These are phyloP conservation scores for Striga hermonthica DNA, from an alignment of 305 asterid genomes.

Conservation along the genomic window DNA sequence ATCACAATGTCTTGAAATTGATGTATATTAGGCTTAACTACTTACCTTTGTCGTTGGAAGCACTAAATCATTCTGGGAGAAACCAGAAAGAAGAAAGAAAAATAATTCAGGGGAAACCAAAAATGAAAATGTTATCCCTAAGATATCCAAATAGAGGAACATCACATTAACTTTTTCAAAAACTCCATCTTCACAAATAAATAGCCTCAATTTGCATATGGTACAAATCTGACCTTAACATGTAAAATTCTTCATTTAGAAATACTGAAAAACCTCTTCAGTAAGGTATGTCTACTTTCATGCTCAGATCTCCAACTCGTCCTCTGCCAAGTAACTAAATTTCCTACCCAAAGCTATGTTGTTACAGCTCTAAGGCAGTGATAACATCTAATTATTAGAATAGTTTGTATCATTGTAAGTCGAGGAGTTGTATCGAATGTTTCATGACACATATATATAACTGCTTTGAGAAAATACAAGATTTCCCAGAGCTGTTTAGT, in stretches of 20 bases:
- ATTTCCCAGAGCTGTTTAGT: constrained; percentile 8
- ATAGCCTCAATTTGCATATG: constrained; percentile 9
- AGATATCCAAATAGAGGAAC: not conserved
- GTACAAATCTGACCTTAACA: not conserved
- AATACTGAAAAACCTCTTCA: constrained; percentile 14
- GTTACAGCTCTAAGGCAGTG: constrained; percentile 17
- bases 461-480: constrained; percentile 9
- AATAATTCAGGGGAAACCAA: not conserved
- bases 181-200: constrained; percentile 18
- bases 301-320: constrained; percentile 14
- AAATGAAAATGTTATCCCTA: not conserved
- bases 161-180: not conserved
- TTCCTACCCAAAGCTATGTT: not conserved
- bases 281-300: constrained; percentile 6
- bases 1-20: no score
- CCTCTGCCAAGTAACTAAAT: constrained; percentile 15
- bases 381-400: constrained; percentile 17
- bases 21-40: no score
- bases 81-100: not conserved
- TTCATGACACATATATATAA: constrained; percentile 1
- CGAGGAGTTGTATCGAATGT: not conserved
- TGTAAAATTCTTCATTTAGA: constrained; percentile 8
- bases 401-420: constrained; percentile 13
- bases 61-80: not conserved
- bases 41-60: not conserved